phyloP scores from a whole-genome alignment of 1,284 basidiomycete genomes.

The Marasmius fiardii region DNA sequence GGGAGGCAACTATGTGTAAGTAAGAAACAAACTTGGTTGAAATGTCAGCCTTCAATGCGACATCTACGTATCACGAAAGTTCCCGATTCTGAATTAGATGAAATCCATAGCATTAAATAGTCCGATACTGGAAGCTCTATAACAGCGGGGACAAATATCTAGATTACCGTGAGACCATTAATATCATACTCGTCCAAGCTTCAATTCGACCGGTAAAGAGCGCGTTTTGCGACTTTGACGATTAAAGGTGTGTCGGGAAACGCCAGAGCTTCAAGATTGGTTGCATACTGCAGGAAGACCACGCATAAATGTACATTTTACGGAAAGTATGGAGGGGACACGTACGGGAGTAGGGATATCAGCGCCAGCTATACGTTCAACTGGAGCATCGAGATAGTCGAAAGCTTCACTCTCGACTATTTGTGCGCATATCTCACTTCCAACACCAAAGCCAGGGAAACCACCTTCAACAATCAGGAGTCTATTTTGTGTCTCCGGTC shows the following conservation, averaged over 20 bases:
- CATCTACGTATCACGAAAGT: neutral
- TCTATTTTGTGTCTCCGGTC: slow-evolving; percentile 31
- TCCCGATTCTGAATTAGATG: neutral
- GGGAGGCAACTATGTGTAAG: slow-evolving; percentile 14
- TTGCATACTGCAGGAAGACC: slow-evolving; percentile 75
- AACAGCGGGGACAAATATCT: slow-evolving; percentile 5
- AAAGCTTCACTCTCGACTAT: slow-evolving; percentile 95
- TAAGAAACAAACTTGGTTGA: neutral
- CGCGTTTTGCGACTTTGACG: slow-evolving; percentile 89
- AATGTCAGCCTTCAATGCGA: neutral
- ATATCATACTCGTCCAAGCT: slow-evolving; percentile 14
- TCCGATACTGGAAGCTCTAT: slow-evolving; percentile 2
- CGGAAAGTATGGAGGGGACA: slow-evolving; percentile 19
- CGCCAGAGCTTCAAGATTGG: slow-evolving; percentile 82
- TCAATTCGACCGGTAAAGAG: slow-evolving; percentile 84
- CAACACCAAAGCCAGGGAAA: slow-evolving; percentile 98
- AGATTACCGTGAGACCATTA: slow-evolving; percentile 13
- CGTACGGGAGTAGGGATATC: slow-evolving; percentile 94
- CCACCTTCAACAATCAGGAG: slow-evolving; percentile 96
- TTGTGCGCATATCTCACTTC: slow-evolving; percentile 96
- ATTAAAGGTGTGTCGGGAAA: slow-evolving; percentile 91
- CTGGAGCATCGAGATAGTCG: slow-evolving; percentile 96
- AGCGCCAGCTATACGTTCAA: slow-evolving; percentile 97
- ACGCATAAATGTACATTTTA: slow-evolving; percentile 11
- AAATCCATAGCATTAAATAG: slow-evolving; percentile 10